Evolutionary conservation across 768 basidiomycete genomes (phyloP).

Genomic region (Phaeotremella fagi): DNA sequence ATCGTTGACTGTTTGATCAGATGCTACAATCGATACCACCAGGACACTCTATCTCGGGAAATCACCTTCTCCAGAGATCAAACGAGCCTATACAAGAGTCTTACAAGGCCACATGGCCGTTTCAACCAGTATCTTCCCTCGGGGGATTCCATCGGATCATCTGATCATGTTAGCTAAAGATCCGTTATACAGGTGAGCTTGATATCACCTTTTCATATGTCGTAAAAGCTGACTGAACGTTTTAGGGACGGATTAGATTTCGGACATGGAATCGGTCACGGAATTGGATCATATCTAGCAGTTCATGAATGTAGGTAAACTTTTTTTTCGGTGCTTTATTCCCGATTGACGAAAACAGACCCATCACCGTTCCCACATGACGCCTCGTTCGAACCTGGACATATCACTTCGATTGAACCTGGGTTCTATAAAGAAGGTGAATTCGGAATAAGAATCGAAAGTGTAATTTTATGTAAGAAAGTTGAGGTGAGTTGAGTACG

Average conservation of each 20-base stretch:
- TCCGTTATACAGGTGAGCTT: constrained; percentile 62
- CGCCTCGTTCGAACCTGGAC: constrained; percentile 70
- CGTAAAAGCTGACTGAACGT: not conserved
- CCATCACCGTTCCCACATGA: constrained; percentile 67
- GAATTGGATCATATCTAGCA: constrained; percentile 44
- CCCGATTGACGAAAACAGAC: constrained; percentile 47
- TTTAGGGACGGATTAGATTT: constrained; percentile 44
- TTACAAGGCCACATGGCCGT: constrained; percentile 96
- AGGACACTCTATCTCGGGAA: constrained; percentile 65
- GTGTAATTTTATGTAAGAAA: constrained; percentile 68
- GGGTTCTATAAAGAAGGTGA: constrained; percentile 77
- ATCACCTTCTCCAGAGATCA: constrained; percentile 70
- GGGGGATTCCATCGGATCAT: constrained; percentile 75
- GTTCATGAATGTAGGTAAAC: constrained; percentile 46
- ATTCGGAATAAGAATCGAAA: constrained; percentile 92
- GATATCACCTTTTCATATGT: not conserved
- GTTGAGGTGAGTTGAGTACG: constrained; percentile 54
- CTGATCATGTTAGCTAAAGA: constrained; percentile 85
- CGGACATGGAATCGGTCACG: constrained; percentile 48
- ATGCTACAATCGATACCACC: constrained; percentile 68
- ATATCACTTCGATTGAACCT: constrained; percentile 91
- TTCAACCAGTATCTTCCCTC: constrained; percentile 82
- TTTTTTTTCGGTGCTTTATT: not conserved
- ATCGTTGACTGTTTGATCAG: constrained; percentile 58
- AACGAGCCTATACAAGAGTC: constrained; percentile 88